These are phyloP conservation scores for Penicillium tannophilum DNA, from an alignment of 495 filamentous ascomycete genomes.

Conservation along the genomic window DNA sequence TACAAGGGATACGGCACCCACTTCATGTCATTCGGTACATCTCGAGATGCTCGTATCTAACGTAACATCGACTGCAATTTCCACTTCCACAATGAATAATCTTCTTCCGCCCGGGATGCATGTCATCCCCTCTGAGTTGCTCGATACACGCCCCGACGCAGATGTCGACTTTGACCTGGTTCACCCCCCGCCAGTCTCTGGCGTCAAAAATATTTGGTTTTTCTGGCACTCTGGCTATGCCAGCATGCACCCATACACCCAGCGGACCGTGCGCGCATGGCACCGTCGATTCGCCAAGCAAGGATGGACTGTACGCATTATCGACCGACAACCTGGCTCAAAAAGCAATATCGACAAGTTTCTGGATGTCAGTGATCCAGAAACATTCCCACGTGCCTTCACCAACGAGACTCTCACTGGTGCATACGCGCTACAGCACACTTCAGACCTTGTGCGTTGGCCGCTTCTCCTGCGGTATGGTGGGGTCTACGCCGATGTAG, in stretches of 20 bases:
- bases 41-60: no score
- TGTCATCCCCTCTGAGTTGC: slow-evolving; percentile 10
- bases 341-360: slow-evolving; percentile 49
- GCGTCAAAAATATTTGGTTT: slow-evolving; percentile 57
- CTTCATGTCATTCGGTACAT: no score
- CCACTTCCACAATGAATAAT: slow-evolving; percentile 6
- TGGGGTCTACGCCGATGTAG: slow-evolving; percentile 59
- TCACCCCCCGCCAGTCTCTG: slow-evolving; percentile 41
- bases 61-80: no score
- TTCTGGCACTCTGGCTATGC: slow-evolving; percentile 56
- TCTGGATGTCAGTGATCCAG: slow-evolving; percentile 45
- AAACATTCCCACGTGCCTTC: slow-evolving; percentile 51
- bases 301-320: slow-evolving; percentile 56
- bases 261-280: slow-evolving; percentile 58
- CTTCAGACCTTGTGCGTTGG: slow-evolving; percentile 57
- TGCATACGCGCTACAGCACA: slow-evolving; percentile 52
- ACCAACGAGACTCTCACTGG: slow-evolving; percentile 48
- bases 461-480: slow-evolving; percentile 57
- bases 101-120: slow-evolving; percentile 20
- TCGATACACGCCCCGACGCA: slow-evolving; percentile 48
- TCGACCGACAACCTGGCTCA: slow-evolving; percentile 46
- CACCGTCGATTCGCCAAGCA: slow-evolving; percentile 51
- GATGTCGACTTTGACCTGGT: slow-evolving; percentile 47
- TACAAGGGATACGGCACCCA: no score
- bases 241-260: slow-evolving; percentile 52